These are phyloP conservation scores for Pochonia chlamydosporia DNA, from an alignment of 2,329 filamentous ascomycete species.

Conservation along the genomic window DNA sequence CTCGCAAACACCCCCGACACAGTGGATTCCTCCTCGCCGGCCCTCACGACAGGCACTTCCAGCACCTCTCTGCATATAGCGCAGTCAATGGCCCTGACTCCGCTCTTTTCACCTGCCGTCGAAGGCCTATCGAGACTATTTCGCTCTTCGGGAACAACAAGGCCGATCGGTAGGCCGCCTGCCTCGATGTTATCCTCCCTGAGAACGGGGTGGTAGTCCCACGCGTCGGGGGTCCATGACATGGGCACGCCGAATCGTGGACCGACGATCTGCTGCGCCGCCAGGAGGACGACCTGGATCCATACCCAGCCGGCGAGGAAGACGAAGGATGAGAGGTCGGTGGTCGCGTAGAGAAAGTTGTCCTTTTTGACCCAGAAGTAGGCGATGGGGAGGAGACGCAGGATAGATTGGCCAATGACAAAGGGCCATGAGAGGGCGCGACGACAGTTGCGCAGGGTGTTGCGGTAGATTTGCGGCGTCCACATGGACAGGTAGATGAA, in stretches of 20 bases:
- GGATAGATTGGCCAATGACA: conserved; percentile 72
- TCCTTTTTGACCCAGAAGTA: conserved; percentile 77
- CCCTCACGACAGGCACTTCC: conserved; percentile 75
- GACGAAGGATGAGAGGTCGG: conserved; percentile 60
- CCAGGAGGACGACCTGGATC: conserved; percentile 76
- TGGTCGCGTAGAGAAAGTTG: conserved; percentile 75
- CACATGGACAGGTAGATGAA: conserved; percentile 85
- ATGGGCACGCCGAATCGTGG: conserved; percentile 79
- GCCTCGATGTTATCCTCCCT: conserved; percentile 77
- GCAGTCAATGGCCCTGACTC: conserved; percentile 64
- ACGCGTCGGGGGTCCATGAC: conserved; percentile 65
- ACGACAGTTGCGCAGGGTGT: conserved; percentile 84
- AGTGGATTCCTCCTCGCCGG: conserved; percentile 47
- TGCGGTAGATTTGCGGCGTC: conserved; percentile 87
- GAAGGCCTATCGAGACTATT: conserved; percentile 1
- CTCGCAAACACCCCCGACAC: conserved; percentile 69
- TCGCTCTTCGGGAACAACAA: conserved; percentile 27
- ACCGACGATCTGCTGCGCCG: conserved; percentile 76
- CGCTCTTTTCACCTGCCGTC: conserved; percentile 8
- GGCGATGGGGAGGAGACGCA: conserved; percentile 72
- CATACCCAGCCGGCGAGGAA: conserved; percentile 70
- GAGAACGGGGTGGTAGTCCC: conserved; percentile 91
- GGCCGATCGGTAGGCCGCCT: conserved; percentile 73
- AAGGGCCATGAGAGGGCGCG: conserved; percentile 90
- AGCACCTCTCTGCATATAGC: conserved; percentile 91